Percentiles rank a stretch among this genome's conserved stretches.
These are phyloP conservation scores for Saturnispora besseyi DNA, from an alignment of 805 yeast genomes.

Conservation along the genomic window DNA sequence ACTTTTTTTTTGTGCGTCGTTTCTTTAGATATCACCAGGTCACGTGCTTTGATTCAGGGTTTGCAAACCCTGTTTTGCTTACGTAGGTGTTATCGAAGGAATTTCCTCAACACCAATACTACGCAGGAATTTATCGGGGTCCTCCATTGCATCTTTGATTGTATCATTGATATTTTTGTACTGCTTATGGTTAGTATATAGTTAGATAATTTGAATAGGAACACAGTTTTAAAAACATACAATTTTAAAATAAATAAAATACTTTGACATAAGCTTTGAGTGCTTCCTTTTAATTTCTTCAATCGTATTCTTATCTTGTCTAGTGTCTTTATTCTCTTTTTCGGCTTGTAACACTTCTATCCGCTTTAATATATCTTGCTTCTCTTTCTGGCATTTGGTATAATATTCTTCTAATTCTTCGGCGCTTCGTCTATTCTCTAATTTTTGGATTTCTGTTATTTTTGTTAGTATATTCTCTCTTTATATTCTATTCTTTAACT, in stretches of 20 bases:
- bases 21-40: conserved; percentile 42
- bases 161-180: conserved; percentile 6
- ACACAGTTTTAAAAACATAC: neutral
- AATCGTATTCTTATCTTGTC: neutral
- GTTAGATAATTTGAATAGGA: neutral
- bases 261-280: neutral
- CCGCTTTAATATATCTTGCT: neutral
- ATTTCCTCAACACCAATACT: conserved; percentile 9
- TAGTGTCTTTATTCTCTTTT: neutral
- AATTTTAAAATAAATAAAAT: neutral
- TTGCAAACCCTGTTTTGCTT: neutral
- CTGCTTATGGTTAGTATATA: conserved; percentile 1
- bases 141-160: conserved; percentile 13
- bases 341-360: neutral
- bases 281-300: neutral
- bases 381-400: neutral
- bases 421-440: conserved; percentile 1
- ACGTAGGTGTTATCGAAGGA: neutral
- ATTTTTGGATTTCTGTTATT: conserved; percentile 2
- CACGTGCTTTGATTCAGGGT: conserved; percentile 8
- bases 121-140: conserved; percentile 5
- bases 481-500: neutral
- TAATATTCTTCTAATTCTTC: neutral
- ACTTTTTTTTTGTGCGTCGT: conserved; percentile 95
- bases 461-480: neutral